Percentiles rank a stretch among this genome's conserved stretches.
Conservation (phyloP, 306 rosid species). For the Oxytropis ochrocephala region DNA sequence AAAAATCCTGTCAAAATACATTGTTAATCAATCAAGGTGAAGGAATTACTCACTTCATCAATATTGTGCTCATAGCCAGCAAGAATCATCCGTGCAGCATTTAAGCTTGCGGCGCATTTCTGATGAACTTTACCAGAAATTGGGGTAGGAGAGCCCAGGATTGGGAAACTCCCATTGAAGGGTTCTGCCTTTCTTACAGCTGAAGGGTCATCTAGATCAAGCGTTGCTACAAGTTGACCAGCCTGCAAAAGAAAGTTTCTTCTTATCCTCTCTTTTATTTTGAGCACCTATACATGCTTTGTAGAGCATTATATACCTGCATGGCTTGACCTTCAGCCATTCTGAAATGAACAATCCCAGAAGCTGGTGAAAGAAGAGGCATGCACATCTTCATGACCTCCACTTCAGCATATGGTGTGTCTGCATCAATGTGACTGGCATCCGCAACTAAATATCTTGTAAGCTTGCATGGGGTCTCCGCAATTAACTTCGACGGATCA, state of each 20-base stretch:
- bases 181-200: slow-evolving; percentile 95
- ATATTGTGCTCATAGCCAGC: slow-evolving; percentile 95
- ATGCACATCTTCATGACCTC: slow-evolving; percentile 99
- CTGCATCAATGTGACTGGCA: slow-evolving; percentile 78
- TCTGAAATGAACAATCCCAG: slow-evolving; percentile 79
- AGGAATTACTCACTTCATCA: slow-evolving; percentile 60
- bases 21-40: background rate
- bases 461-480: slow-evolving; percentile 97
- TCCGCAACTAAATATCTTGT: slow-evolving; percentile 70
- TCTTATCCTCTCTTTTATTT: slow-evolving; percentile 5
- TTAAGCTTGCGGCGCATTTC: slow-evolving; percentile 84
- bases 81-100: slow-evolving; percentile 86
- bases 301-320: slow-evolving; percentile 61
- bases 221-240: slow-evolving; percentile 93
- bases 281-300: background rate
- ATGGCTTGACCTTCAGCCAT: slow-evolving; percentile 98
- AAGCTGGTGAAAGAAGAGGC: slow-evolving; percentile 99
- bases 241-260: slow-evolving; percentile 43
- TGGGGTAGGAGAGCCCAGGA: slow-evolving; percentile 89
- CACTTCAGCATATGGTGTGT: slow-evolving; percentile 93
- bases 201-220: slow-evolving; percentile 93
- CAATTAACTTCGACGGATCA: slow-evolving; percentile 91
- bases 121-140: slow-evolving; percentile 95
- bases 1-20: background rate
- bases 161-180: slow-evolving; percentile 77